Evolutionary conservation across 331 rosid species (phyloP).

Genomic region (Malus hybrid): DNA sequence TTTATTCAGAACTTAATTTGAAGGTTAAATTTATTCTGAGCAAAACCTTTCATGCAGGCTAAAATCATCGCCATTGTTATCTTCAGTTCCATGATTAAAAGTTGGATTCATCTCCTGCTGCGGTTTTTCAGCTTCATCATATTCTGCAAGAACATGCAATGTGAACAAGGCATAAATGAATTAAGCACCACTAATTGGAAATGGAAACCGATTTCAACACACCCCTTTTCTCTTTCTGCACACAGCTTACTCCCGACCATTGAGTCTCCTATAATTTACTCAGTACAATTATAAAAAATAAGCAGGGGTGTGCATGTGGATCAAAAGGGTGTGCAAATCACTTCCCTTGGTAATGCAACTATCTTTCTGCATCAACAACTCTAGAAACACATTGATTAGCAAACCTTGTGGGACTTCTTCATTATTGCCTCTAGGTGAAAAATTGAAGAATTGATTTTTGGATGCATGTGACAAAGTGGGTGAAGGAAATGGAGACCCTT

Average conservation of each 20-base stretch:
- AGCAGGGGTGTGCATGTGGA: neutral
- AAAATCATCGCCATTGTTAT: conserved; percentile 14
- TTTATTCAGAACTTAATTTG: neutral
- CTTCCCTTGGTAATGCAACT: no score
- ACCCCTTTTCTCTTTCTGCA: neutral
- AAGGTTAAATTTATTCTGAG: neutral
- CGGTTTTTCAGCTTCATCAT: conserved; percentile 18
- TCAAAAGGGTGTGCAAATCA: neutral
- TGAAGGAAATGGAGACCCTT: conserved; percentile 39
- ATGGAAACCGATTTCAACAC: neutral
- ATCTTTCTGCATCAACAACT: neutral
- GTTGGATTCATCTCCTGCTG: conserved; percentile 29
- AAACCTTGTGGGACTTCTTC: conserved; percentile 50
- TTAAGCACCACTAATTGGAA: neutral
- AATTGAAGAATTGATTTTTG: conserved; percentile 21
- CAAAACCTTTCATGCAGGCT: conserved; percentile 41
- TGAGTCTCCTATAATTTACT: neutral
- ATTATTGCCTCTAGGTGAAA: conserved; percentile 37
- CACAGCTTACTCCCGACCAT: neutral
- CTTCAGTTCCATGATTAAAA: conserved; percentile 18
- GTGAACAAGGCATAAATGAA: neutral
- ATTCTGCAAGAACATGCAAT: conserved; percentile 36
- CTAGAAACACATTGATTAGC: conserved; percentile 11
- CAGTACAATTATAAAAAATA: neutral
- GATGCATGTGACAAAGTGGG: conserved; percentile 32